phyloP scores from a whole-genome alignment of 2,329 filamentous ascomycete species.

The Claviceps cyperi region DNA sequence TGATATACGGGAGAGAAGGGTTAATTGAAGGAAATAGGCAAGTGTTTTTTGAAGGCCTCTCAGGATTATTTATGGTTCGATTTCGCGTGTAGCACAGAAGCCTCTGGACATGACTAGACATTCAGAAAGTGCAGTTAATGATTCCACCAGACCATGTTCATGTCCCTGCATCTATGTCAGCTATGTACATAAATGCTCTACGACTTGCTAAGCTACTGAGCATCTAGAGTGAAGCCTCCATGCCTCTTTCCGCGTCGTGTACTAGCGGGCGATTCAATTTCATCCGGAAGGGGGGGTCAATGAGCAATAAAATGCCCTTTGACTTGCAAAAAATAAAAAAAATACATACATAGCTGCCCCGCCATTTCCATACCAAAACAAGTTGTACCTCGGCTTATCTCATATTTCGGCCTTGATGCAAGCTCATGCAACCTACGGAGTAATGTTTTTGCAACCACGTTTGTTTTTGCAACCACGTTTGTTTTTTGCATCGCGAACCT shows the following conservation, averaged over 20 bases:
- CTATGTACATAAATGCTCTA: not conserved
- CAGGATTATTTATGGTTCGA: not conserved
- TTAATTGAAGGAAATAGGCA: not conserved
- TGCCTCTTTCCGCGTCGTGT: not conserved
- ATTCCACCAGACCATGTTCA: not conserved
- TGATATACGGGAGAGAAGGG: constrained; percentile 32
- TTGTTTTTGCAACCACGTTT: too few relatives aligned
- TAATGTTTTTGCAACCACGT: too few relatives aligned
- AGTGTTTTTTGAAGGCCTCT: not conserved
- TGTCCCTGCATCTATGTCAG: not conserved
- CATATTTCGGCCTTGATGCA: too few relatives aligned
- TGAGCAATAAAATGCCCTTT: too few relatives aligned
- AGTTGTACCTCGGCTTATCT: too few relatives aligned
- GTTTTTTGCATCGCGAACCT: too few relatives aligned
- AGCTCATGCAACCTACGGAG: too few relatives aligned
- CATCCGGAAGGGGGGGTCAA: too few relatives aligned
- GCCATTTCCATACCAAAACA: too few relatives aligned
- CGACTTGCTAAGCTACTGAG: not conserved
- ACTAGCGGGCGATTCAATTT: too few relatives aligned
- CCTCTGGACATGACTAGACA: not conserved
- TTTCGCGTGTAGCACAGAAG: not conserved
- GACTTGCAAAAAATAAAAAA: too few relatives aligned
- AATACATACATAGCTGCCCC: too few relatives aligned
- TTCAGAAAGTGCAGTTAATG: not conserved
- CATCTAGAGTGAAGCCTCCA: not conserved